These are phyloP conservation scores for Malus sieversii DNA, from an alignment of 306 rosid genomes.

Conservation along the genomic window DNA sequence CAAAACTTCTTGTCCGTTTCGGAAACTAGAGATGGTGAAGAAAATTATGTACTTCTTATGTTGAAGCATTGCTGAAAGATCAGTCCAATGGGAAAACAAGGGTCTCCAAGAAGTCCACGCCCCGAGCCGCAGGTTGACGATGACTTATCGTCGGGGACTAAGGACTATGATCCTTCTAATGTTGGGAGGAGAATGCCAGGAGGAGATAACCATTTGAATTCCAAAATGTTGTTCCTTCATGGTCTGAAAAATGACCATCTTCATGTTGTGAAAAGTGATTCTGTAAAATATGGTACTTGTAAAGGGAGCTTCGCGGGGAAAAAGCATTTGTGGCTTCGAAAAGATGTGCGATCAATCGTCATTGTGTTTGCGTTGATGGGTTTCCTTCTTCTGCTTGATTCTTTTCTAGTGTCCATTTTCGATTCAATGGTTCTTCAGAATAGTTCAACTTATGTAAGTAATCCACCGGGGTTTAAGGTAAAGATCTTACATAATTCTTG, in stretches of 20 bases:
- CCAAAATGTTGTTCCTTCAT: conserved; percentile 43
- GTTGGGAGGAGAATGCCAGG: conserved; percentile 48
- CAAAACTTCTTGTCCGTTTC: background rate
- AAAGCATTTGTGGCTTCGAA: conserved; percentile 50
- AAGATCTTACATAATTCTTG: background rate
- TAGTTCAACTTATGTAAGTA: conserved; percentile 16
- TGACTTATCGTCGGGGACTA: conserved; percentile 29
- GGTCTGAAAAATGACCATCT: conserved; percentile 39
- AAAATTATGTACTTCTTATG: background rate
- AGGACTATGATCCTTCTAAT: conserved; percentile 39
- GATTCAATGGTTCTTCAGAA: conserved; percentile 42
- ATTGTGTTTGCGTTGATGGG: conserved; percentile 54
- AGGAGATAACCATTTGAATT: conserved; percentile 43
- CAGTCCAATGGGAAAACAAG: conserved; percentile 41
- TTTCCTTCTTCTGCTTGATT: conserved; percentile 67
- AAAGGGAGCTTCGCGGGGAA: conserved; percentile 50
- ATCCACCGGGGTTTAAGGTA: conserved; percentile 27
- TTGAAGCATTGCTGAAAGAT: conserved; percentile 19
- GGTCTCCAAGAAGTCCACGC: conserved; percentile 38
- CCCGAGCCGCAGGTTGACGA: conserved; percentile 28
- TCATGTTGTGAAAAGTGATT: conserved; percentile 38
- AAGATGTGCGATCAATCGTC: conserved; percentile 48
- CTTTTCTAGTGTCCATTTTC: conserved; percentile 53
- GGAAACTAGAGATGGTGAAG: background rate
- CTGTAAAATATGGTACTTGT: conserved; percentile 45